A percentile compares a stretch with the other conserved stretches of the same genome.
phyloP scores from a whole-genome alignment of 2,329 filamentous ascomycete species.

The Colletotrichum magnum region DNA sequence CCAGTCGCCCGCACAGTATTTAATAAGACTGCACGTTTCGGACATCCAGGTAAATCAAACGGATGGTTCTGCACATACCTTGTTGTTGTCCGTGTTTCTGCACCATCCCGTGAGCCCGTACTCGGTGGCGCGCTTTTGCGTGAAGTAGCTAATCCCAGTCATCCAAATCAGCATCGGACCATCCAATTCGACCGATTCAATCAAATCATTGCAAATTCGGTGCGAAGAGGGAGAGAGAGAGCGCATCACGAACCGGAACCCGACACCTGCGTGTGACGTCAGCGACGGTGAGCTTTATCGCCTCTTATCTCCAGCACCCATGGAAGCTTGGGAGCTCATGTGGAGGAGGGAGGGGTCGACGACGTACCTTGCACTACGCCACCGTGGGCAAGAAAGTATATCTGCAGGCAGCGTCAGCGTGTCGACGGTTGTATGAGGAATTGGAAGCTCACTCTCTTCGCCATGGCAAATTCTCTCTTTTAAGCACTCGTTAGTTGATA shows the following conservation, averaged over 20 bases:
- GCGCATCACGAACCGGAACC: slow-evolving; percentile 61
- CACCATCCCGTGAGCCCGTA: slow-evolving; percentile 73
- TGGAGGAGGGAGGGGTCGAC: slow-evolving; percentile 66
- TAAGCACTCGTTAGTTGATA: not conserved
- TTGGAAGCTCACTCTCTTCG: slow-evolving; percentile 50
- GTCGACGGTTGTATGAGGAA: not conserved
- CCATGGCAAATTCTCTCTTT: slow-evolving; percentile 44
- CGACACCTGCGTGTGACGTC: slow-evolving; percentile 62
- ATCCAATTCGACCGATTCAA: not conserved
- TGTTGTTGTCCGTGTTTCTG: slow-evolving; percentile 69
- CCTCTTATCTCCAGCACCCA: slow-evolving; percentile 28
- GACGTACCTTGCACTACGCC: slow-evolving; percentile 75
- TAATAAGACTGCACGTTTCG: no score
- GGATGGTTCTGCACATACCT: slow-evolving; percentile 55
- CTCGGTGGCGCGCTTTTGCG: slow-evolving; percentile 65
- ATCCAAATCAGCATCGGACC: no score
- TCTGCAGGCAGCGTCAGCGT: slow-evolving; percentile 52
- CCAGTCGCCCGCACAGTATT: no score
- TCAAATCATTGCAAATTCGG: not conserved
- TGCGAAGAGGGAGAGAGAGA: not conserved
- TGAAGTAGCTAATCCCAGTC: slow-evolving; percentile 63
- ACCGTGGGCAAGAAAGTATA: slow-evolving; percentile 77
- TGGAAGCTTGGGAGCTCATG: slow-evolving; percentile 38
- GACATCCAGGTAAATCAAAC: not conserved
- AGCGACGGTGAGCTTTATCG: slow-evolving; percentile 41